A percentile compares a stretch with the other conserved stretches of the same genome.
Conservation (phyloP, 2,329 filamentous ascomycete species). For the Cercospora brassicicola region DNA sequence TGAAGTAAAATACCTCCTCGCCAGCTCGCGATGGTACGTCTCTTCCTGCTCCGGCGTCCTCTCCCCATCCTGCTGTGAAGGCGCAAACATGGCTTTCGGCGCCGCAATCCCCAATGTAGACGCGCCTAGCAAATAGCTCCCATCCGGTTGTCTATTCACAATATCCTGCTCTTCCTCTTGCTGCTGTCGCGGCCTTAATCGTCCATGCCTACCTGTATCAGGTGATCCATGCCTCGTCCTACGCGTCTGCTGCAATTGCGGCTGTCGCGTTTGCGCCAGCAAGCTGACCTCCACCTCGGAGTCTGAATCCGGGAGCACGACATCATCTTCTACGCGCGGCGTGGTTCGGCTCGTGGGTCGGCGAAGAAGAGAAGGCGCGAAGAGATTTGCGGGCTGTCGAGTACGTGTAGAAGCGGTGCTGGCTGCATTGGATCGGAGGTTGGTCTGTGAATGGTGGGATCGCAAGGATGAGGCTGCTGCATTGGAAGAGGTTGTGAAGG, state of each 20-base stretch:
- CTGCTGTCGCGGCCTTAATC: constrained; percentile 18
- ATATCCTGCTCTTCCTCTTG: constrained; percentile 29
- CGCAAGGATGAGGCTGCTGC: constrained; percentile 22
- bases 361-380: constrained; percentile 31
- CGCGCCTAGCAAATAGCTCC: constrained; percentile 30
- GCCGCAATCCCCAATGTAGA: constrained; percentile 10
- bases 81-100: constrained; percentile 13
- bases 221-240: constrained; percentile 25
- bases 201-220: constrained; percentile 17
- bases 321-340: constrained; percentile 31
- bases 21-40: constrained; percentile 27
- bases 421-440: constrained; percentile 29
- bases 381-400: constrained; percentile 30
- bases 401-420: constrained; percentile 30
- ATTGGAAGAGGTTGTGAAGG: constrained; percentile 28
- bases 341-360: constrained; percentile 30
- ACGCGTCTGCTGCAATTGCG: constrained; percentile 18
- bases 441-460: constrained; percentile 27
- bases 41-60: constrained; percentile 20
- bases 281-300: constrained; percentile 26
- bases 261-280: constrained; percentile 1
- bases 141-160: constrained; percentile 34
- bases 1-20: constrained; percentile 33
- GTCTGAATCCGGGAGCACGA: constrained; percentile 32
- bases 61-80: constrained; percentile 16